Percentiles rank a stretch among this genome's conserved stretches.
These are phyloP conservation scores for Vigna nakashimae DNA, from an alignment of 306 rosid species.

Conservation along the genomic window DNA sequence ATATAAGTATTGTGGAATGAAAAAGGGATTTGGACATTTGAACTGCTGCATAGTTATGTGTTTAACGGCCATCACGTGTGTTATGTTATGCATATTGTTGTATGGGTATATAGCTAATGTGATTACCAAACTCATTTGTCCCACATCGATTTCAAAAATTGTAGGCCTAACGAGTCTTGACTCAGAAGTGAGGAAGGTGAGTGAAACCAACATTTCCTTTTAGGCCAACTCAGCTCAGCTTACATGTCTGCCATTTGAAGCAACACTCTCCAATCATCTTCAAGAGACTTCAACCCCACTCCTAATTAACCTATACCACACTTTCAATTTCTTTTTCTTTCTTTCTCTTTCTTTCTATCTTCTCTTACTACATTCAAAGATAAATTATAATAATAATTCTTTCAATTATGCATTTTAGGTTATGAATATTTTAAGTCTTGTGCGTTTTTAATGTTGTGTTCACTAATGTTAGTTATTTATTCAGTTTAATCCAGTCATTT, in stretches of 20 bases:
- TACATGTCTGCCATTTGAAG: conserved; percentile 65
- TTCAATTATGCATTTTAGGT: no score
- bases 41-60: neutral
- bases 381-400: no score
- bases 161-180: conserved; percentile 47
- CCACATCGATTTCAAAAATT: conserved; percentile 22
- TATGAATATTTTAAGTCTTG: no score
- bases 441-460: no score
- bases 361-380: neutral
- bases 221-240: conserved; percentile 2
- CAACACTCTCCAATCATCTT: conserved; percentile 66
- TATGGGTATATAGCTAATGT: neutral
- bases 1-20: neutral
- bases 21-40: no score
- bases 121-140: conserved; percentile 29
- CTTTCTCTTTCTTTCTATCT: neutral
- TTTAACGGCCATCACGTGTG: no score
- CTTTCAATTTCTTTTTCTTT: neutral
- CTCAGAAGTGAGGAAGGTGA: conserved; percentile 69
- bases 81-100: neutral
- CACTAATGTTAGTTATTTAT: no score
- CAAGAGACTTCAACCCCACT: conserved; percentile 69
- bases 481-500: no score
- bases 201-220: conserved; percentile 58
- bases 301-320: conserved; percentile 50